Evolutionary conservation across 1,139 yeast genomes (phyloP).

Genomic region (Lodderomyces theae): DNA sequence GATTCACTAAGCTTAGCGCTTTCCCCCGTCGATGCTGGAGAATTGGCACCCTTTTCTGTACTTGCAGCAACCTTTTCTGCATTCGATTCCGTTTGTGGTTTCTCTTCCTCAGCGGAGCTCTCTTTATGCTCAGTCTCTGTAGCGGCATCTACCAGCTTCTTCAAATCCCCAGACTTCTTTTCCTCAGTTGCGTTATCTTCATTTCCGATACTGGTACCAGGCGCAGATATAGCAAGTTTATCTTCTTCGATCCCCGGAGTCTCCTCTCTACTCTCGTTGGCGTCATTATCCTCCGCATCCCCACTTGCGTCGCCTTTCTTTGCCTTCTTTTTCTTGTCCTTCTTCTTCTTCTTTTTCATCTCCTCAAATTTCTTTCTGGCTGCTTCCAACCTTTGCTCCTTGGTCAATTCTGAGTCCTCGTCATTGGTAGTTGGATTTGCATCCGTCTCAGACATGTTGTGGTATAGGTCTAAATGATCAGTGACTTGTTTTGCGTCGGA

Average conservation of each 20-base stretch:
- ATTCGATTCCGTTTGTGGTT: background rate
- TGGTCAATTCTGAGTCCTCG: conserved; percentile 25
- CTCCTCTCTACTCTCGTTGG: conserved; percentile 11
- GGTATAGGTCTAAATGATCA: background rate
- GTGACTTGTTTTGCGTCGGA: too few relatives aligned
- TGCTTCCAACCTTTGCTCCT: conserved; percentile 60
- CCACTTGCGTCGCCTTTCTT: conserved; percentile 16
- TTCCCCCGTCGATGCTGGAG: background rate
- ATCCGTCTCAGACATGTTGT: conserved; percentile 13
- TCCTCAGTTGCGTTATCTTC: conserved; percentile 9
- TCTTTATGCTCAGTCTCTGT: background rate
- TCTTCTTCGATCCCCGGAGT: too few relatives aligned
- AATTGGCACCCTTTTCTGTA: background rate
- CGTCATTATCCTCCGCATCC: conserved; percentile 16
- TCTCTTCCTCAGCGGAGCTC: conserved; percentile 4
- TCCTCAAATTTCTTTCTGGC: conserved; percentile 65
- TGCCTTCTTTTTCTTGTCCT: conserved; percentile 27
- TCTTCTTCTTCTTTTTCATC: conserved; percentile 58
- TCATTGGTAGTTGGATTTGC: conserved; percentile 5
- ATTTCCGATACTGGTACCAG: background rate
- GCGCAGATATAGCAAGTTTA: too few relatives aligned
- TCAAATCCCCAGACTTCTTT: conserved; percentile 10
- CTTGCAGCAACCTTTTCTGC: background rate
- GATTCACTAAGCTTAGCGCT: background rate
- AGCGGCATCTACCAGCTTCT: conserved; percentile 4